Base-by-base conservation (phyloP, 2,329 filamentous ascomycete species). In the Aspergillus melleus region DNA sequence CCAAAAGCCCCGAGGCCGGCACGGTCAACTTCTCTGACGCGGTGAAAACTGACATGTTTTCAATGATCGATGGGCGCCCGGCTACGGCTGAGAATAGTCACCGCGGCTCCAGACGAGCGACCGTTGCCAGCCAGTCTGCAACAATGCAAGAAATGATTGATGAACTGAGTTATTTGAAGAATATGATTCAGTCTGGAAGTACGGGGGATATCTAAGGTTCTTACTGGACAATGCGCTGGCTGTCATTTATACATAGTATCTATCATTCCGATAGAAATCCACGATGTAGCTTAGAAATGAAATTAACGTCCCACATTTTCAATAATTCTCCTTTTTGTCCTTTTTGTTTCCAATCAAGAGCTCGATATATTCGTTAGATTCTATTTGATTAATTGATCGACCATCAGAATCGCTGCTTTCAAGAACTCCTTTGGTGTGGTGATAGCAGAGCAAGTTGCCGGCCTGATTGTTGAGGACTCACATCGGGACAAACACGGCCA, bases 101-200 rank as follows among this genome's bases (percentile, higher is more conserved):
- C 49, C 61, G 66, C 16, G 36, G 14, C 24, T 59, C 59, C 9
- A 66, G 66, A 52, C 58, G 66, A 54, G 59, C 62, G 6, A 67
- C 66, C 16, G 54, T 72, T 36, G 58, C 62, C 26, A 67, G 71
- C 2, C 74, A 74, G 59, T 69, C 68, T 51, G 74, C 68, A 39
- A 76, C 75, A 19, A 79, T 84, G 72, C 76, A 79, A 62, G 77
- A 81, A 63, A 69, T 84, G 59, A 74, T 84, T 66, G 77, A 80
- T 62, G 81, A 84, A 61, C 70, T 84, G 69, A 80, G 80, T 57
- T 84, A 84, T 66, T 69, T 84, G 46, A 79, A 80, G 24, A 75
- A 76, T 55, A 74, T 81, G 60, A 83, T 84, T 36, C 72, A 75
- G 57, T 70, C 70, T 59, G 73, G 70, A 64, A 36, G 46, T 26